These are phyloP conservation scores for Brassica nigra DNA, from an alignment of 345 rosid genomes.

Conservation along the genomic window DNA sequence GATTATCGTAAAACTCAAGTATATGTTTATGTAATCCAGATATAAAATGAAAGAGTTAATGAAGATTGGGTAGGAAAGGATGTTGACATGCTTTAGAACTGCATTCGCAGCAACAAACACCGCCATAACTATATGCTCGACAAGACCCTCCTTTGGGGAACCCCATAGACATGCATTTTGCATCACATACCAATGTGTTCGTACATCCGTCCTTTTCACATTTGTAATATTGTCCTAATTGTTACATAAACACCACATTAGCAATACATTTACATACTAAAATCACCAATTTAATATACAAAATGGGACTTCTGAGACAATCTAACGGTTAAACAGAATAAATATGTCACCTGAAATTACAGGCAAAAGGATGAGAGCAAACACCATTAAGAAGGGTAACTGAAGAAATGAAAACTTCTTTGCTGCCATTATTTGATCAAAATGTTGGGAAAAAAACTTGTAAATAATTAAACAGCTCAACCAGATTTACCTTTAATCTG, in stretches of 20 bases:
- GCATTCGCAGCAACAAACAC: constrained; percentile 21
- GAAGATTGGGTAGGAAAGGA: background rate
- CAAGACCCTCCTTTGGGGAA: constrained; percentile 23
- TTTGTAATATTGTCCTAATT: constrained; percentile 19
- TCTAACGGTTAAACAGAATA: background rate
- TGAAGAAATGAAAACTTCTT: background rate
- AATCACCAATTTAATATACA: background rate
- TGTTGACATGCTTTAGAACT: constrained; percentile 1
- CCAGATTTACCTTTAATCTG: too few relatives aligned
- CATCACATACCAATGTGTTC: background rate
- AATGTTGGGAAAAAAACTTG: too few relatives aligned
- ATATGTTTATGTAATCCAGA: background rate
- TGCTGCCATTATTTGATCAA: background rate
- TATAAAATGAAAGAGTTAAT: background rate
- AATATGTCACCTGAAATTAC: constrained; percentile 5
- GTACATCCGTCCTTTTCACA: constrained; percentile 11
- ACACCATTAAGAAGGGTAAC: constrained; percentile 3
- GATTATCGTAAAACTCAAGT: background rate
- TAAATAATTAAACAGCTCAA: too few relatives aligned
- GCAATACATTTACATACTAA: background rate
- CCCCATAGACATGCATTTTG: constrained; percentile 15
- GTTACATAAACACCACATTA: background rate
- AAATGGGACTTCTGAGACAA: background rate
- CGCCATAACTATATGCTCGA: constrained; percentile 10
- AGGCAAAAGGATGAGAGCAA: background rate